Base-by-base conservation (phyloP, 495 filamentous ascomycete species). In the Gamarada debralockiae region DNA sequence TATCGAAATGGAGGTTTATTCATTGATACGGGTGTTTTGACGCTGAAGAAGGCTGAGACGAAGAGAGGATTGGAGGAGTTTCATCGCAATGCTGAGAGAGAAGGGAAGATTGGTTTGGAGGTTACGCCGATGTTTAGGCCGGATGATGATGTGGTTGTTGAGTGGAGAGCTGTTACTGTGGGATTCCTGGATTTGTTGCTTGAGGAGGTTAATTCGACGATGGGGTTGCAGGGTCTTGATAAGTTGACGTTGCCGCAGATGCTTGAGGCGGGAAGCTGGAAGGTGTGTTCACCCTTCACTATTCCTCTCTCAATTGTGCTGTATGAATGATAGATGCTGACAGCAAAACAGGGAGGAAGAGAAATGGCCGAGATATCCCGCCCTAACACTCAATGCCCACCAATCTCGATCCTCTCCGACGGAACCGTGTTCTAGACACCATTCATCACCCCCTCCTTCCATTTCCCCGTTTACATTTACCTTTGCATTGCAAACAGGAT, bases 321-420 rank as follows among this genome's bases (percentile, higher is more conserved):
- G 8, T 6, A 38, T 42, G 2, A 20, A 29, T 9, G 33, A 7
- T 17, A 7, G 22, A 42, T 25, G 21, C 33, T 51, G 41, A 54
- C 52, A 48, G 39, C 60, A 15, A 38, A 17, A 29, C 55, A 97
- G 93, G 95, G 92, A 64, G 93, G 93, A 51, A 82, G 93, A 64
- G 93, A 97, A 72, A 85, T 97, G 55, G 93, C 93, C 37, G 95
- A 97, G 70, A 88, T 97, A 47, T 95, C 88, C 50, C 77, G 93
- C 55, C 93, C 93, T 6, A 97, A 97, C 63, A 97, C 95, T 37
- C 96, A 95, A 72, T 90, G 92, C 63, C 90, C 95, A 17, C 93
- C 93, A 3, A 97, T 98, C 61, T 85, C 96, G 73, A 97, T 97
- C 58, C 78, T 95, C 49, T 95, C 88, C 54, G 93, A 98, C 66